phyloP scores from a whole-genome alignment of 306 rosid genomes.

The Fagus sylvatica region DNA sequence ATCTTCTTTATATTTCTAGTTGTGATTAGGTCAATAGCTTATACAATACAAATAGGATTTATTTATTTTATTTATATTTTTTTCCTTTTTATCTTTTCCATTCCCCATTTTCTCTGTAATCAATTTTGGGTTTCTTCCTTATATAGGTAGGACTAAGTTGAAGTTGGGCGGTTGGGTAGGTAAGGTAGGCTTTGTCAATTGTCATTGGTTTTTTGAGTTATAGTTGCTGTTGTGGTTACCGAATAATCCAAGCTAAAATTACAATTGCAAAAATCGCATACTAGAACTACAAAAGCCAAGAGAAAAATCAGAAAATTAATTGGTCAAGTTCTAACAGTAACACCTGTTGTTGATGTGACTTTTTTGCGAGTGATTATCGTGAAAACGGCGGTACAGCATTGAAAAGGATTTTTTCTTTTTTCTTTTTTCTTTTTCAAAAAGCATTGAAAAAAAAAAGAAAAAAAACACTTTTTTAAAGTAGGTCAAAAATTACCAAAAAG shows the following conservation, averaged over 20 bases:
- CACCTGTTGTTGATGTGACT: neutral
- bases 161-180: neutral
- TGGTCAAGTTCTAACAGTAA: too few relatives aligned
- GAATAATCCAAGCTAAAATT: too few relatives aligned
- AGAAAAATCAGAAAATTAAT: neutral
- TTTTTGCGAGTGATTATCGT: neutral
- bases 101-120: neutral
- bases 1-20: neutral
- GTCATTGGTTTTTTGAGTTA: neutral
- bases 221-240: neutral
- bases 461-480: too few relatives aligned
- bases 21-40: neutral
- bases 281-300: neutral
- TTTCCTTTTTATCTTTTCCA: neutral
- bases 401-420: too few relatives aligned
- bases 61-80: too few relatives aligned
- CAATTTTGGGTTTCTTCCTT: neutral
- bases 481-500: too few relatives aligned
- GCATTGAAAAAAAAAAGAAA: too few relatives aligned
- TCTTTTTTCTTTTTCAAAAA: too few relatives aligned
- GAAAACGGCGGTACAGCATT: too few relatives aligned
- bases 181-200: neutral
- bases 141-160: constrained; percentile 6
- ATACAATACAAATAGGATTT: too few relatives aligned
- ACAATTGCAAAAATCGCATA: too few relatives aligned